Base-by-base conservation (phyloP, 257 asterid genomes). In the Lithospermum erythrorhizon region DNA sequence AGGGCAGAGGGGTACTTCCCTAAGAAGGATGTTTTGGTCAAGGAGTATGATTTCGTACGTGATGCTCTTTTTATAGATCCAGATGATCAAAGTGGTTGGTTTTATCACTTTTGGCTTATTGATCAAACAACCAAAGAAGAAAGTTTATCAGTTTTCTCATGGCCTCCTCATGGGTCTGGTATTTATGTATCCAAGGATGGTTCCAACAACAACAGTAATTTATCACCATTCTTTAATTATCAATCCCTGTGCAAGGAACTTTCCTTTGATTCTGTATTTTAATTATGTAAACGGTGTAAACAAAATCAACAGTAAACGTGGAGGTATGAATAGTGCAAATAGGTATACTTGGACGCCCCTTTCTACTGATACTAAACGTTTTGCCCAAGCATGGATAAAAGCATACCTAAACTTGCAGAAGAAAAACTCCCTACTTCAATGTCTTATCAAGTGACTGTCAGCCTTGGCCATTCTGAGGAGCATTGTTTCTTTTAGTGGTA, bases 81-180 rank as follows among this genome's bases (percentile, higher is more conserved):
- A 52, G 97, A 86, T 79, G 99, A 89, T 85, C 99, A 93, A 78
- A 89, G 99, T 79, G 96, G 97, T 71, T 93, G 99, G 99, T 88
- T 93, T 80, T 93, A 86, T 76, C 88, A 89, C 80, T 75, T 81
- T 59, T 93, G 99, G 99, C 97, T 93, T 78, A 69, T 93, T 78
- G 87, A 80, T 66, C 91, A 80, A 71, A 84, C 97, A 18, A 61
- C 83, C 69, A 76, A 83, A 70, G 73, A 7, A 54, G 87, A 79
- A 45, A 87, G 84, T 56, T 65, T 77, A 13, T 61, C 76, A 66
- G 80, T 93, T 73, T 84, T 89, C 70, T 86, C 95, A 21, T 86
- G 97, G 95, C 97, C 97, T 63, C 84, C 85, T 49, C 71, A 78
- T 68, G 85, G 80, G 64, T 84, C 87, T 61, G 55, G 66, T 58